Evolutionary conservation across 768 basidiomycete species (phyloP), one percentile per base, ranked within the genome.

Genomic region (Suillus alpinus): DNA sequence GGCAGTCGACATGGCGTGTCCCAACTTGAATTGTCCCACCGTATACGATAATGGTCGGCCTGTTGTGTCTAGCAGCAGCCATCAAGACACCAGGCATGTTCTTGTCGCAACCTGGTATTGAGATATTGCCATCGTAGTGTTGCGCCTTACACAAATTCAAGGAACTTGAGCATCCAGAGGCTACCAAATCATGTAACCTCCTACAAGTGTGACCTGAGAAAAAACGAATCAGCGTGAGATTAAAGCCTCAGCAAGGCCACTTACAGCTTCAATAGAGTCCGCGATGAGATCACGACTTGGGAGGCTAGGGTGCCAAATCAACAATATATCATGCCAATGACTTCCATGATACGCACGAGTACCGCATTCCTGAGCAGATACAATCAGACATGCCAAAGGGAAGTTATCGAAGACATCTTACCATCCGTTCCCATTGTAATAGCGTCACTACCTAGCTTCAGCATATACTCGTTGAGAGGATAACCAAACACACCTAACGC

Each of bases 21-120:
- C 93, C 93, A 16, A 87, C 79, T 71, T 87, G 85, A 59, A 94
- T 94, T 3, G 92, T 92, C 5, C 93, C 93, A 16, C 93, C 86
- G 70, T 94, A 95, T 13, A 95, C 82, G 58, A 94, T 88, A 68
- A 95, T 85, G 1, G 93, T 94, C 1, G 93, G 93, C 6, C 92
- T 83, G 69, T 95, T 94, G 76, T 93, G 89, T 56, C 93, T 86
- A 41, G 79, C 89, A 1, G 92, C 92, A 16, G 93, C 93, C 69
- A 95, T 92, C 59, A 93, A 80, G 69, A 88, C 91, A 18, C 91
- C 93, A 9, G 92, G 92, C 93, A 94, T 94, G 69, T 94, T 94
- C 78, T 94, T 94, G 75, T 94, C 92, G 65, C 92, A 94, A 59
- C 92, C 92, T 18, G 93, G 93, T 57, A 94, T 81, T 6, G 89